Evolutionary conservation across 352 stramenopile genomes (phyloP).

Genomic region (Paralagenidium karlingii): DNA sequence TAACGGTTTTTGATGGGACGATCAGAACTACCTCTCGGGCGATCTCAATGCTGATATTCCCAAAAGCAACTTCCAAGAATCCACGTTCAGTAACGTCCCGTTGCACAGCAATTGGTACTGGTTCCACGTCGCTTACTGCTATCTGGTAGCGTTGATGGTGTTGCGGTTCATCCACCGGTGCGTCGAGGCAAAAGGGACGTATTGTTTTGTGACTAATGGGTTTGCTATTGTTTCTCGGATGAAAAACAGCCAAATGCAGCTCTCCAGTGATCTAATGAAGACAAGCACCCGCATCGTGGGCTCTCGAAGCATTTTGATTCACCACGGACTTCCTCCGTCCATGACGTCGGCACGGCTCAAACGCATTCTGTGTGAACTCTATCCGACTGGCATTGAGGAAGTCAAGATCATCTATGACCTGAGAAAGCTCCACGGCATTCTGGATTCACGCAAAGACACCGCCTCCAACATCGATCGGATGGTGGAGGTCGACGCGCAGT

Average conservation of each 20-base stretch:
- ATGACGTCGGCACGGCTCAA: slow-evolving; percentile 34
- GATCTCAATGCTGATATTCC: slow-evolving; percentile 16
- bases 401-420: slow-evolving; percentile 56
- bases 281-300: no score
- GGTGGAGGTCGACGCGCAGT: slow-evolving; percentile 30
- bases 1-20: background rate
- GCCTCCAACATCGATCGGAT: slow-evolving; percentile 42
- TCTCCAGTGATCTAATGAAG: no score
- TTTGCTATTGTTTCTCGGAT: no score
- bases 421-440: slow-evolving; percentile 32
- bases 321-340: slow-evolving; percentile 30
- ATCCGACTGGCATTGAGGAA: slow-evolving; percentile 31
- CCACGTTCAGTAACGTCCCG: slow-evolving; percentile 74
- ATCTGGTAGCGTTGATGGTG: slow-evolving; percentile 40
- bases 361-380: slow-evolving; percentile 20
- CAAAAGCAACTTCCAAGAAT: slow-evolving; percentile 48
- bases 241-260: no score
- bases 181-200: no score
- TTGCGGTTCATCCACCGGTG: slow-evolving; percentile 24
- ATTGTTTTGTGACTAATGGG: no score
- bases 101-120: slow-evolving; percentile 69
- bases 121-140: slow-evolving; percentile 65
- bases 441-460: slow-evolving; percentile 28
- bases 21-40: slow-evolving; percentile 62
- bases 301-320: slow-evolving; percentile 54